These are phyloP conservation scores for Babesia microti DNA, from an alignment of 169 alveolate genomes.

Conservation along the genomic window DNA sequence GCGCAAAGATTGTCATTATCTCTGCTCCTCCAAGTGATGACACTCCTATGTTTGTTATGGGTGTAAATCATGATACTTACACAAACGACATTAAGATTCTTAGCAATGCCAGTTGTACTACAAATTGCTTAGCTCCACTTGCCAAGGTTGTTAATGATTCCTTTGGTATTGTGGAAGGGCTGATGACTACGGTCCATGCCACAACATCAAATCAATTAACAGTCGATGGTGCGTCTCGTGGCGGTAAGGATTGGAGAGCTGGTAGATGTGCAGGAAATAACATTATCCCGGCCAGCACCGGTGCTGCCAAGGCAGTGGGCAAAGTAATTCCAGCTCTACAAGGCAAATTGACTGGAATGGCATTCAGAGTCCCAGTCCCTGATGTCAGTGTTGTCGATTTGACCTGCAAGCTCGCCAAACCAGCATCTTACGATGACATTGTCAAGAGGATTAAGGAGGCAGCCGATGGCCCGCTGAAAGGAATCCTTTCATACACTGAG, in stretches of 20 bases:
- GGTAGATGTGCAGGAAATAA: constrained; percentile 96
- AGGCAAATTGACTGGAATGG: constrained; percentile 99
- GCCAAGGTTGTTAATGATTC: constrained; percentile 95
- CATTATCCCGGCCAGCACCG: constrained; percentile 98
- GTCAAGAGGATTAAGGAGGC: constrained; percentile 88
- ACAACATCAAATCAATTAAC: constrained; percentile 95
- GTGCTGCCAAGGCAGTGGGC: constrained; percentile 99
- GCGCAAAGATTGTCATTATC: constrained; percentile 95
- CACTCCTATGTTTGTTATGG: constrained; percentile 96
- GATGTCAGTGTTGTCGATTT: constrained; percentile 98
- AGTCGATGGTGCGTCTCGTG: constrained; percentile 99
- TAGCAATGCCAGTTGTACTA: constrained; percentile 99
- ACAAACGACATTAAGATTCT: constrained; percentile 75
- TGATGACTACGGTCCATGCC: constrained; percentile 99
- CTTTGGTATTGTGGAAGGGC: constrained; percentile 96
- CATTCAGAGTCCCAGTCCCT: constrained; percentile 98
- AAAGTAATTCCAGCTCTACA: constrained; percentile 93
- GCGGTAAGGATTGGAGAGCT: constrained; percentile 99
- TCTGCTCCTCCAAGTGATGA: constrained; percentile 98
- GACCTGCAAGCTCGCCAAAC: constrained; percentile 88
- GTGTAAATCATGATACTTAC: constrained; percentile 92
- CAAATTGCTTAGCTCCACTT: constrained; percentile 98
- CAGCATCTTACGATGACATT: constrained; percentile 88
- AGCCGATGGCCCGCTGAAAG: constrained; percentile 86
- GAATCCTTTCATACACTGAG: constrained; percentile 90